Percentiles rank a stretch among this genome's conserved stretches.
phyloP scores from a whole-genome alignment of 2,329 filamentous ascomycete genomes.

The Microsporum ferrugineum region DNA sequence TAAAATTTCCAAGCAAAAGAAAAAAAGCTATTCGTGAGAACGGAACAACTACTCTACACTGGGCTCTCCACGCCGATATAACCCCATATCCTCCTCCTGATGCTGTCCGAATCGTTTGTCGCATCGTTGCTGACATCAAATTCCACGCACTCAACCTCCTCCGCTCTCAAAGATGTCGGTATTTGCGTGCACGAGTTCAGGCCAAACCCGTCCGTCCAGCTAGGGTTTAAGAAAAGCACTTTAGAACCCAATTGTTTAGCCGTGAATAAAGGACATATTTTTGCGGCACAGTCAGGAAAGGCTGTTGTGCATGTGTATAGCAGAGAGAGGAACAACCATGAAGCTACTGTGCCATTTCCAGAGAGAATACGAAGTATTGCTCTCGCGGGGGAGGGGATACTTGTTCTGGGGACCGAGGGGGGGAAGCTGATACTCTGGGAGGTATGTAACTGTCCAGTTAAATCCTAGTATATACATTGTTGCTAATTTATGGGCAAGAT shows the following conservation, averaged over 20 bases:
- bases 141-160: constrained; percentile 26
- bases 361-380: constrained; percentile 73
- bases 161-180: constrained; percentile 61
- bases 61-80: background rate
- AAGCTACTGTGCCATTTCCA: constrained; percentile 75
- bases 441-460: constrained; percentile 41
- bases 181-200: constrained; percentile 78
- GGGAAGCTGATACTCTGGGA: constrained; percentile 89
- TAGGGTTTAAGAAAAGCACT: constrained; percentile 84
- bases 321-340: constrained; percentile 70
- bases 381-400: constrained; percentile 50
- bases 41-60: background rate
- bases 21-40: background rate
- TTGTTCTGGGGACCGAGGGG: constrained; percentile 71
- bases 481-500: constrained; percentile 20
- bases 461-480: constrained; percentile 10
- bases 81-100: constrained; percentile 18
- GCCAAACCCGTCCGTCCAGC: constrained; percentile 61
- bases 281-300: constrained; percentile 83
- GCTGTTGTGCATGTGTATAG: constrained; percentile 89
- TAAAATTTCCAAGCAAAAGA: background rate
- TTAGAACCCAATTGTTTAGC: constrained; percentile 68
- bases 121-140: constrained; percentile 33
- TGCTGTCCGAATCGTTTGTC: constrained; percentile 41
- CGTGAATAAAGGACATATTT: constrained; percentile 70